These are phyloP conservation scores for Tricladium varicosporioides DNA, from an alignment of 2,329 filamentous ascomycete genomes.

Conservation along the genomic window DNA sequence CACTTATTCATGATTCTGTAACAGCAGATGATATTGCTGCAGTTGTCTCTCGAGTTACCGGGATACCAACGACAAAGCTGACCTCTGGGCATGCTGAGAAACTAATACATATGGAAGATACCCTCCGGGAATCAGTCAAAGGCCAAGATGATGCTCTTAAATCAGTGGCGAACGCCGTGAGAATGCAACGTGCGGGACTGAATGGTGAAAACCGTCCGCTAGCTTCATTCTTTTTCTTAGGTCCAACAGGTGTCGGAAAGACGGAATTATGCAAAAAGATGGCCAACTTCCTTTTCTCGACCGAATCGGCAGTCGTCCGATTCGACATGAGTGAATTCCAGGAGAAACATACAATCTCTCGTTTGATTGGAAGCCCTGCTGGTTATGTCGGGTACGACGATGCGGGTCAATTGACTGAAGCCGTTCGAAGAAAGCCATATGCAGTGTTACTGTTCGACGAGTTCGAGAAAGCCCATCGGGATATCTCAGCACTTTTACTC, in stretches of 20 bases:
- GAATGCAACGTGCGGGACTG: conserved; percentile 88
- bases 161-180: conserved; percentile 87
- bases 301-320: conserved; percentile 82
- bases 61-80: conserved; percentile 88
- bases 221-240: conserved; percentile 96
- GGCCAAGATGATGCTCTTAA: conserved; percentile 93
- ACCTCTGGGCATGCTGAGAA: conserved; percentile 94
- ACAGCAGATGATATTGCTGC: conserved; percentile 90
- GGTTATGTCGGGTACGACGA: conserved; percentile 98
- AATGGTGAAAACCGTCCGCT: conserved; percentile 89
- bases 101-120: conserved; percentile 93
- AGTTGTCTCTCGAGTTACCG: conserved; percentile 87
- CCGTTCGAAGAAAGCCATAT: conserved; percentile 91
- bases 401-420: conserved; percentile 92
- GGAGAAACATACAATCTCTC: conserved; percentile 92
- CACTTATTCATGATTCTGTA: conserved; percentile 89
- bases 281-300: conserved; percentile 89
- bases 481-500: conserved; percentile 87
- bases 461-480: conserved; percentile 95
- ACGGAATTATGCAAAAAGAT: conserved; percentile 97
- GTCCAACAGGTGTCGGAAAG: conserved; percentile 94
- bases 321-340: conserved; percentile 99
- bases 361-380: conserved; percentile 85
- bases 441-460: conserved; percentile 94
- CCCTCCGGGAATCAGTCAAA: conserved; percentile 75